These are phyloP conservation scores for Crithidia brevicula DNA, from an alignment of 208 protist genomes.

Conservation along the genomic window DNA sequence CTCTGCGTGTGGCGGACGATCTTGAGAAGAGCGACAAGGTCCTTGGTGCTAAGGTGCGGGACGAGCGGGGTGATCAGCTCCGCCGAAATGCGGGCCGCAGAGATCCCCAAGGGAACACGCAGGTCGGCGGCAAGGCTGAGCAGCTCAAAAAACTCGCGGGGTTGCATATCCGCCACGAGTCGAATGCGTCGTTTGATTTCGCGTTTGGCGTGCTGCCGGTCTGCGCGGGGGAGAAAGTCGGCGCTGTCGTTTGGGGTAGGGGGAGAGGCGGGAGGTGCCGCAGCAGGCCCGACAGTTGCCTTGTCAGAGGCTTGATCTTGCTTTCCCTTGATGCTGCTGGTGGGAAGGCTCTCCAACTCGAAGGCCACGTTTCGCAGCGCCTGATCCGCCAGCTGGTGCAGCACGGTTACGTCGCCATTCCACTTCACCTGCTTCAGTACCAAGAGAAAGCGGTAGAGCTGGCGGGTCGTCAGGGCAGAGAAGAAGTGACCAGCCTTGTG, in stretches of 20 bases:
- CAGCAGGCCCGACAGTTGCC: neutral
- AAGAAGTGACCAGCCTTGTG: slow-evolving; percentile 62
- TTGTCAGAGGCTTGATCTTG: neutral
- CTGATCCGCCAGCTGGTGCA: slow-evolving; percentile 69
- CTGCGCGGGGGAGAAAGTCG: neutral
- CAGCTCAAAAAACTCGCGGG: slow-evolving; percentile 58
- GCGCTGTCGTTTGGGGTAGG: neutral
- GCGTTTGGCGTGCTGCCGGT: neutral
- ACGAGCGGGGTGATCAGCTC: slow-evolving; percentile 64
- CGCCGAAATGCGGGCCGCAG: slow-evolving; percentile 43
- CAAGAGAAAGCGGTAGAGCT: slow-evolving; percentile 70
- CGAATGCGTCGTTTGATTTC: slow-evolving; percentile 34
- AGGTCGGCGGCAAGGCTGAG: slow-evolving; percentile 67
- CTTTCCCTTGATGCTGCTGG: neutral
- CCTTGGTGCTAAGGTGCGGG: slow-evolving; percentile 38
- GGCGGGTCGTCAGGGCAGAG: slow-evolving; percentile 73
- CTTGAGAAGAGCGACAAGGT: slow-evolving; percentile 43
- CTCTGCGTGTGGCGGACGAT: slow-evolving; percentile 54
- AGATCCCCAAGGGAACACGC: slow-evolving; percentile 52
- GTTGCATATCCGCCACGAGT: slow-evolving; percentile 41
- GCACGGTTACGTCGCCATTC: slow-evolving; percentile 37
- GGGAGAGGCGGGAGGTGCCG: neutral
- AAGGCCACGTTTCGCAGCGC: slow-evolving; percentile 81
- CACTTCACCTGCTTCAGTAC: slow-evolving; percentile 63
- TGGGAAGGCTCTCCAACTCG: slow-evolving; percentile 49